These are phyloP conservation scores for Phytophthora europaea DNA, from an alignment of 352 stramenopile species.

Conservation along the genomic window DNA sequence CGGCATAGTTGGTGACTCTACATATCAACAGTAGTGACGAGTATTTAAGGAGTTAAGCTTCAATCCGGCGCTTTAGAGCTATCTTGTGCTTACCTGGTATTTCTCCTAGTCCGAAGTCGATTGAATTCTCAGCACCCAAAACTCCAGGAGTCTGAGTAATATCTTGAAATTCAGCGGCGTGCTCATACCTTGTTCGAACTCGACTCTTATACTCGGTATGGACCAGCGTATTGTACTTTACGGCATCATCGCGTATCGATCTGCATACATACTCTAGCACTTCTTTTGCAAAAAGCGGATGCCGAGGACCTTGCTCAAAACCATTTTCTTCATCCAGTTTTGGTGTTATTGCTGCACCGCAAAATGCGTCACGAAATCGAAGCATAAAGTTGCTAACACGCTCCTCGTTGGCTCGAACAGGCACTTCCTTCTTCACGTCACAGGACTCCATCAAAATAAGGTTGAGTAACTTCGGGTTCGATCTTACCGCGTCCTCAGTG, in stretches of 20 bases:
- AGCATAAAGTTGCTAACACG: slow-evolving; percentile 70
- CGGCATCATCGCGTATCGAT: slow-evolving; percentile 50
- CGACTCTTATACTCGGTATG: slow-evolving; percentile 65
- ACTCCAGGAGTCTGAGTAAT: slow-evolving; percentile 64
- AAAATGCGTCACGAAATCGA: slow-evolving; percentile 72
- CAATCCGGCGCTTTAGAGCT: background rate
- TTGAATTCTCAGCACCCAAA: slow-evolving; percentile 27
- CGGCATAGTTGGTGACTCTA: slow-evolving; percentile 45
- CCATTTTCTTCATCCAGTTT: slow-evolving; percentile 42
- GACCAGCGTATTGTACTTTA: slow-evolving; percentile 50
- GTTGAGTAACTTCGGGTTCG: slow-evolving; percentile 40
- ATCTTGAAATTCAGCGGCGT: slow-evolving; percentile 63
- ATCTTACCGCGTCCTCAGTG: slow-evolving; percentile 30
- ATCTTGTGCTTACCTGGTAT: slow-evolving; percentile 40
- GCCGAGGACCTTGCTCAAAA: slow-evolving; percentile 15
- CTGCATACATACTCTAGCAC: slow-evolving; percentile 54
- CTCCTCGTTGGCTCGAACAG: slow-evolving; percentile 49
- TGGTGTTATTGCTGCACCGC: slow-evolving; percentile 44
- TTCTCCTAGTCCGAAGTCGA: slow-evolving; percentile 57
- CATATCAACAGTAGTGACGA: background rate
- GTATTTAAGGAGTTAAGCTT: background rate
- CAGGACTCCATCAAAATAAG: slow-evolving; percentile 70
- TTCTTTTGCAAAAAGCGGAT: slow-evolving; percentile 39
- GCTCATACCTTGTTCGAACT: slow-evolving; percentile 67
- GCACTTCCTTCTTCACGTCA: slow-evolving; percentile 47